Base-by-base conservation (phyloP, 441 rosid species). In the Populus hybrid region DNA sequence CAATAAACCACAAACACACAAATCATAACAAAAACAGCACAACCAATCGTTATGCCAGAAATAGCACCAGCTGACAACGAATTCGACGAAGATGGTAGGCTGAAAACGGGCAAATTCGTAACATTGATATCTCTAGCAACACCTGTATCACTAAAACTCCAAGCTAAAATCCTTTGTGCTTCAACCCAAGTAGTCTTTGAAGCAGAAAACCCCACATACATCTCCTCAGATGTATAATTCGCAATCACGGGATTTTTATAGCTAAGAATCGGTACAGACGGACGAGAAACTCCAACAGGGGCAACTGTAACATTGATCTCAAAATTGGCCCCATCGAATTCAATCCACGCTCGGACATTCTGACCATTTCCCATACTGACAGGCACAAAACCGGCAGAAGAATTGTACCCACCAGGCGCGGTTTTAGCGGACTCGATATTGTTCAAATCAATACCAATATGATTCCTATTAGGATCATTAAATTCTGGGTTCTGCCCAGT, bases 261-360 rank as follows among this genome's bases (percentile, higher is more conserved):
- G n/a, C 75, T 84, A 7, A 93, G 86, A 26, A 91, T 85, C 9
- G 97, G 97, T 50, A 78, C 75, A 11, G 82, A 71, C 1, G 98
- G 98, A 38, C 86, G 85, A 9, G 85, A 3, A 9, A 91, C 72
- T 8, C 98, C 95, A 10, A 79, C 79, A 21, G 98, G 98, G 9
- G 91, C 97, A 30, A 93, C 74, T 0, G 92, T 81, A 5, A 94
- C 91, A 81, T 94, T 94, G 67, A 92, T 91, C 81, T 86, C 91
- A 5, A 88, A 84, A 71, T 85, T 79, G 8, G 61, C 65, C 7
- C 95, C 93, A 19, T 91, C 87, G 40, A 92, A 90, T 69, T 94
- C 97, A 40, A 94, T 88, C 98, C 98, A 94, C n/a, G 96, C 98
- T 6, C 61, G 93, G 14, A 94, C 71, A 75, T 92, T 94, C 77